phyloP scores from a whole-genome alignment of 805 yeast species.

The Candida schatavii region DNA sequence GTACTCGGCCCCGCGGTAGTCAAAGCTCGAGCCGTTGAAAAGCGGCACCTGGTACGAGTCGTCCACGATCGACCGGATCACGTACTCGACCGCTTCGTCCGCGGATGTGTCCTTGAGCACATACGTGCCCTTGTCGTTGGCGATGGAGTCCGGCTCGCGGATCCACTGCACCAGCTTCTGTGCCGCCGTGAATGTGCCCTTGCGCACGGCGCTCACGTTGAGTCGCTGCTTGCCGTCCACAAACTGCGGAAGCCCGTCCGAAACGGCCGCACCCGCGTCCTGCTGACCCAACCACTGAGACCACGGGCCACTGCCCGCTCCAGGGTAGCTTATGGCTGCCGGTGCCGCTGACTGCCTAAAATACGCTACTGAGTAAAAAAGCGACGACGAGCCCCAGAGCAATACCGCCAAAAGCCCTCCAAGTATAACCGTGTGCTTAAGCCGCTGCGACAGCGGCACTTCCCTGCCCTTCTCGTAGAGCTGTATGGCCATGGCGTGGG shows the following conservation, averaged over 20 bases:
- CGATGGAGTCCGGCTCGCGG: constrained; percentile 43
- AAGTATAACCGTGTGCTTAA: background rate
- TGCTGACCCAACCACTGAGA: too few species aligned
- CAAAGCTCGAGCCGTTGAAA: constrained; percentile 49
- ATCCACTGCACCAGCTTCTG: constrained; percentile 70
- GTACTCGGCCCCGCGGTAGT: constrained; percentile 35
- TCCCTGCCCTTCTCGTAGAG: too few species aligned
- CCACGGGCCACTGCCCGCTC: too few species aligned
- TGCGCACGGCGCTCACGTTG: constrained; percentile 10
- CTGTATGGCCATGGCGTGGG: too few species aligned
- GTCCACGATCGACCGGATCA: constrained; percentile 53
- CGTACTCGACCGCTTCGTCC: constrained; percentile 44
- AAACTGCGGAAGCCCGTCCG: background rate
- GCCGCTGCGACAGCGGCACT: too few species aligned
- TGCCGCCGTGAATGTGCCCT: constrained; percentile 54
- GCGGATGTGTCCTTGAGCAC: constrained; percentile 38
- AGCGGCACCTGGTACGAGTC: constrained; percentile 42
- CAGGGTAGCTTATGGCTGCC: too few species aligned
- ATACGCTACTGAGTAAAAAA: constrained; percentile 2
- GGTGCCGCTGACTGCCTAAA: too few species aligned
- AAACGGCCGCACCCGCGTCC: background rate
- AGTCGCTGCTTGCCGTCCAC: constrained; percentile 16
- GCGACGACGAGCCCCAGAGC: constrained; percentile 5
- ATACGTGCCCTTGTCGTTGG: constrained; percentile 65
- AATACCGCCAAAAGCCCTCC: background rate